phyloP scores from a whole-genome alignment of 129 eudicot species.

The Helianthus tuberosus region DNA sequence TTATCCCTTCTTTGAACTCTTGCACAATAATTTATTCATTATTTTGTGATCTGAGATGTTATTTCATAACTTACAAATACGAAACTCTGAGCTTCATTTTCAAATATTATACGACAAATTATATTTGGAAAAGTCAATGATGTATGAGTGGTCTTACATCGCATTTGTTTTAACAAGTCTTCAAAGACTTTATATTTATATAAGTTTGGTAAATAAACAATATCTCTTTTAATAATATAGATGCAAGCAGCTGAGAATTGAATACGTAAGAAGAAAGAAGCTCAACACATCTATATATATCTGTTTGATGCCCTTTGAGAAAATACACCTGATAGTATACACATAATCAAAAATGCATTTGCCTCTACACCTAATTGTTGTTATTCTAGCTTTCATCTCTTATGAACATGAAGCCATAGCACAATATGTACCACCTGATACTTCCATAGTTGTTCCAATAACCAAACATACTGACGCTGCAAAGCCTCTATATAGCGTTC shows the following conservation, averaged over 20 bases:
- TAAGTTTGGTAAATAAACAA: slow-evolving; percentile 17
- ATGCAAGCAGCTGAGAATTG: not conserved
- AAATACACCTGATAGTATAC: slow-evolving; percentile 7
- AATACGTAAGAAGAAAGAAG: not conserved
- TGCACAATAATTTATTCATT: too few species aligned
- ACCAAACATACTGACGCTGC: slow-evolving; percentile 34
- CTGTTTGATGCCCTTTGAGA: not conserved
- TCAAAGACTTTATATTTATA: too few species aligned
- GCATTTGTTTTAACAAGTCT: too few species aligned
- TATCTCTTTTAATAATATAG: not conserved
- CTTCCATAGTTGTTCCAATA: slow-evolving; percentile 43
- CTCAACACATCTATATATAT: slow-evolving; percentile 23
- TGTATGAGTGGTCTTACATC: too few species aligned
- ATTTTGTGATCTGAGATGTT: too few species aligned
- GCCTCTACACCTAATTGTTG: slow-evolving; percentile 15
- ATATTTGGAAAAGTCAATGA: too few species aligned
- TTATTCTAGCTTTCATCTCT: slow-evolving; percentile 19
- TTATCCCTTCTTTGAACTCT: too few species aligned
- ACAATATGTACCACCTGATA: slow-evolving; percentile 26
- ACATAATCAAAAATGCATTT: slow-evolving; percentile 15
- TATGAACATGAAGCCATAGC: slow-evolving; percentile 27
- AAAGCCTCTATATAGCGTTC: slow-evolving; percentile 40
- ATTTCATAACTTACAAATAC: too few species aligned
- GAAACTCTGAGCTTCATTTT: too few species aligned
- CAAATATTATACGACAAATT: too few species aligned